Evolutionary conservation across 768 basidiomycete species (phyloP).

Genomic region (Tubosaeta sp.): DNA sequence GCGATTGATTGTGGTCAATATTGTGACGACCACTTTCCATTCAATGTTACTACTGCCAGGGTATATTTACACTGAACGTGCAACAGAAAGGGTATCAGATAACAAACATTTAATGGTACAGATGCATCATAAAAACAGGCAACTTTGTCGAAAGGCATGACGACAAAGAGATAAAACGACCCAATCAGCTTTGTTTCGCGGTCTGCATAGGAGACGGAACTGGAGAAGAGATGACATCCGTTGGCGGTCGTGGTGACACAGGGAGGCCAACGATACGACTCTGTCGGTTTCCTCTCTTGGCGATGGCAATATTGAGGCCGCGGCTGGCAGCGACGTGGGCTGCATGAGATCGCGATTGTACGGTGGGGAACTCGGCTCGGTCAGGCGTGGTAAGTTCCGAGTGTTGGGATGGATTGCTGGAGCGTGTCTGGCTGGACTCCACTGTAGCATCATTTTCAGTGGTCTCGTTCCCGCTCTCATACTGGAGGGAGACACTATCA

Average conservation of each 20-base stretch:
- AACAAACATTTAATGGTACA: conserved; percentile 12
- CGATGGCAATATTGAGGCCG: conserved; percentile 64
- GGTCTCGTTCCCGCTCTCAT: conserved; percentile 73
- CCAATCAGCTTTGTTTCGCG: conserved; percentile 21
- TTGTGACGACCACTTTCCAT: no score
- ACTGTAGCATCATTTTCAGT: conserved; percentile 53
- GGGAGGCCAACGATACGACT: conserved; percentile 66
- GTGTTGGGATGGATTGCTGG: conserved; percentile 34
- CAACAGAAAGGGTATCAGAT: conserved; percentile 26
- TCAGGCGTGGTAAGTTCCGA: conserved; percentile 15
- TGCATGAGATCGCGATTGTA: conserved; percentile 45
- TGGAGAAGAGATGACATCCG: conserved; percentile 11
- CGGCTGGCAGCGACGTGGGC: conserved; percentile 59
- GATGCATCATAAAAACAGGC: conserved; percentile 9
- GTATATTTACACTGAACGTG: conserved; percentile 17
- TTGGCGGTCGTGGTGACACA: conserved; percentile 32
- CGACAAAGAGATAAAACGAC: background rate
- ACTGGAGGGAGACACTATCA: conserved; percentile 62
- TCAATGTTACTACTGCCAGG: conserved; percentile 5
- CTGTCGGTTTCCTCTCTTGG: conserved; percentile 57
- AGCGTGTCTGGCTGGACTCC: conserved; percentile 40
- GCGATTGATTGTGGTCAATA: background rate
- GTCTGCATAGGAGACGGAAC: conserved; percentile 19
- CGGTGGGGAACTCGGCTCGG: conserved; percentile 25
- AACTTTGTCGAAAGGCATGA: background rate